A percentile compares a stretch with the other conserved stretches of the same genome.
Evolutionary conservation across 2,329 filamentous ascomycete genomes (phyloP).

Genomic region (Paracamarosporium sp.): DNA sequence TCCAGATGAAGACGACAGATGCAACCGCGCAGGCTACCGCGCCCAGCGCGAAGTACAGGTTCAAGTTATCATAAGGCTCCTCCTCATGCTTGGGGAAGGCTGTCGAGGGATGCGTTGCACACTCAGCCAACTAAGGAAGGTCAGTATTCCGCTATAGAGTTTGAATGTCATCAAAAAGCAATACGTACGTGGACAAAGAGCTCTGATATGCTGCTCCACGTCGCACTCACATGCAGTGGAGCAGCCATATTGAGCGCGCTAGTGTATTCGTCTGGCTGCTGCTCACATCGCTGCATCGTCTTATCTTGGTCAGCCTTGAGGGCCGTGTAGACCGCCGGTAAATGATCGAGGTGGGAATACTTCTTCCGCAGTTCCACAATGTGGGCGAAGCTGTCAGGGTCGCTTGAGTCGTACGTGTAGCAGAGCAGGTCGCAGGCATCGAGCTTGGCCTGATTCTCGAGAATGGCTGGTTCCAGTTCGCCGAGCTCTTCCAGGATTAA

Average conservation of each 20-base stretch:
- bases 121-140: slow-evolving; percentile 73
- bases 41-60: slow-evolving; percentile 83
- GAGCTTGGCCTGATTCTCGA: slow-evolving; percentile 89
- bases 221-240: slow-evolving; percentile 92
- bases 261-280: slow-evolving; percentile 88
- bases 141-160: slow-evolving; percentile 18
- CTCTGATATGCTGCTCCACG: slow-evolving; percentile 92
- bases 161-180: neutral
- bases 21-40: slow-evolving; percentile 68
- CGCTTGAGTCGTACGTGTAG: slow-evolving; percentile 95
- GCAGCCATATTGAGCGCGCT: slow-evolving; percentile 84
- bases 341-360: slow-evolving; percentile 83
- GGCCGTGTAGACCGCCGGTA: slow-evolving; percentile 90
- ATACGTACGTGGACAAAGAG: slow-evolving; percentile 74
- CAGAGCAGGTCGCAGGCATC: slow-evolving; percentile 93
- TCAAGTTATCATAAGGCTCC: slow-evolving; percentile 81
- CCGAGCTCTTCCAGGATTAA: slow-evolving; percentile 94
- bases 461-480: slow-evolving; percentile 90
- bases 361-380: slow-evolving; percentile 81
- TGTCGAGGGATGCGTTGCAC: slow-evolving; percentile 85
- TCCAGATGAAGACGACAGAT: slow-evolving; percentile 67
- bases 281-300: slow-evolving; percentile 92
- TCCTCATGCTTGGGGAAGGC: slow-evolving; percentile 92
- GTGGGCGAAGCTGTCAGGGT: slow-evolving; percentile 94
- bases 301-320: slow-evolving; percentile 96